Evolutionary conservation across 495 filamentous ascomycete species (phyloP).

Genomic region (Pseudotulostoma volvatum): DNA sequence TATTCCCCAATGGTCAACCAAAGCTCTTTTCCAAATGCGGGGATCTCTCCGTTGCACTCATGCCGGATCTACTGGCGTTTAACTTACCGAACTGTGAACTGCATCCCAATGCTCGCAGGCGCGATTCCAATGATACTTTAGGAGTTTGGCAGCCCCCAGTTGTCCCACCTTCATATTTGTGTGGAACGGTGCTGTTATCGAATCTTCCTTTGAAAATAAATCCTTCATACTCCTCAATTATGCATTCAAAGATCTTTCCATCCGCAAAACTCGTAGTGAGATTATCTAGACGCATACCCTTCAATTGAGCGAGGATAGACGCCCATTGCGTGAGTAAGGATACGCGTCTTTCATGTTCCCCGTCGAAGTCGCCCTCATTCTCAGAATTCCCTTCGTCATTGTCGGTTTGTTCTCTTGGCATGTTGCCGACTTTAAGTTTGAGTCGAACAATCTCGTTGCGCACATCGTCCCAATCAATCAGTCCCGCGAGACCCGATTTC

Average conservation of each 20-base stretch:
- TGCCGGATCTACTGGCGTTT: too few species aligned
- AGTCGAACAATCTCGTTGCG: slow-evolving; percentile 34
- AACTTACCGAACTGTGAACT: slow-evolving; percentile 31
- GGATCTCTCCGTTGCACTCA: too few species aligned
- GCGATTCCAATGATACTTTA: slow-evolving; percentile 11
- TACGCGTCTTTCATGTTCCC: slow-evolving; percentile 16
- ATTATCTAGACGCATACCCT: slow-evolving; percentile 33
- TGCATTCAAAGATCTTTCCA: slow-evolving; percentile 36
- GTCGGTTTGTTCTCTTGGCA: slow-evolving; percentile 4
- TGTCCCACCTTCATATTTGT: neutral
- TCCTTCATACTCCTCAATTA: slow-evolving; percentile 42
- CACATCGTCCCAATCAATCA: slow-evolving; percentile 40
- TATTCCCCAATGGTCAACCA: too few species aligned
- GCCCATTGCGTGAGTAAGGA: slow-evolving; percentile 40
- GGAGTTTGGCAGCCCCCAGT: neutral
- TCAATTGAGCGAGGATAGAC: slow-evolving; percentile 26
- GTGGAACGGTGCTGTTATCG: neutral
- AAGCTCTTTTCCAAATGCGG: too few species aligned
- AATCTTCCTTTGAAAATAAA: slow-evolving; percentile 11
- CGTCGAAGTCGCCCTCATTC: slow-evolving; percentile 11
- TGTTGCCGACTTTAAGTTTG: slow-evolving; percentile 12
- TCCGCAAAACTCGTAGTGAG: slow-evolving; percentile 46
- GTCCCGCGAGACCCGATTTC: slow-evolving; percentile 34
- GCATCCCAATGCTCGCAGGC: slow-evolving; percentile 20
- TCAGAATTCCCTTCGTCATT: slow-evolving; percentile 6